Evolutionary conservation across 2,329 filamentous ascomycete genomes (phyloP).

Genomic region (Claviceps quebecensis): DNA sequence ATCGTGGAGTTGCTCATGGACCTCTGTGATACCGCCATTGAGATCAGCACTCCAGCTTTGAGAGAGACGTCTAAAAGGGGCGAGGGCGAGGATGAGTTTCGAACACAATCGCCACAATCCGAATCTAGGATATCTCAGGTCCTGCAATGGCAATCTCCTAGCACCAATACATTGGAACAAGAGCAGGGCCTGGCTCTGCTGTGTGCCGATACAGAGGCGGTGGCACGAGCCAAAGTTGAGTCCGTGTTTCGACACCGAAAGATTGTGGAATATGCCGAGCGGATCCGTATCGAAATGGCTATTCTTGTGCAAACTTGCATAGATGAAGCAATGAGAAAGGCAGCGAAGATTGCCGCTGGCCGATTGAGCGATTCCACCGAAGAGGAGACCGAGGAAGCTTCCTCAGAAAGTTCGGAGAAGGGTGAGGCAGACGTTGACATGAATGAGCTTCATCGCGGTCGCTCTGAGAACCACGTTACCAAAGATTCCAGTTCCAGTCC

Average conservation of each 20-base stretch:
- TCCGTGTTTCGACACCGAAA: constrained; percentile 81
- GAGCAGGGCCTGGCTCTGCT: constrained; percentile 78
- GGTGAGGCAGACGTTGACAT: constrained; percentile 5
- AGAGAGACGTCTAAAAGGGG: constrained; percentile 59
- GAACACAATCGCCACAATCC: constrained; percentile 89
- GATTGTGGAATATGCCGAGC: constrained; percentile 90
- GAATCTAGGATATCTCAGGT: constrained; percentile 92
- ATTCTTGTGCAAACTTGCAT: constrained; percentile 92
- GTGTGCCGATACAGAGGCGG: constrained; percentile 78
- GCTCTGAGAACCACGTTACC: constrained; percentile 4
- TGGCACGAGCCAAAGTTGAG: constrained; percentile 80
- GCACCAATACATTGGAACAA: constrained; percentile 79
- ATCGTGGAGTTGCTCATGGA: constrained; percentile 93
- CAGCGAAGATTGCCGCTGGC: constrained; percentile 73
- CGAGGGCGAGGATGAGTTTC: constrained; percentile 55
- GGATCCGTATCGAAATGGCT: constrained; percentile 87
- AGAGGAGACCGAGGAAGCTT: constrained; percentile 32
- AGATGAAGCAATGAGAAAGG: constrained; percentile 78
- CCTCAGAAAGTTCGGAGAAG: constrained; percentile 8
- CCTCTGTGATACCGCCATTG: constrained; percentile 86
- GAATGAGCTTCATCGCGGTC: constrained; percentile 8
- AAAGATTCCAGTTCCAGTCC: constrained; percentile 20
- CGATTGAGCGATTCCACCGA: constrained; percentile 66
- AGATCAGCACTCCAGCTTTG: constrained; percentile 86
- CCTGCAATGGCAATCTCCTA: constrained; percentile 90